These are phyloP conservation scores for Mortierella antarctica DNA, from an alignment of 192 early-diverging fungal genomes.

Conservation along the genomic window DNA sequence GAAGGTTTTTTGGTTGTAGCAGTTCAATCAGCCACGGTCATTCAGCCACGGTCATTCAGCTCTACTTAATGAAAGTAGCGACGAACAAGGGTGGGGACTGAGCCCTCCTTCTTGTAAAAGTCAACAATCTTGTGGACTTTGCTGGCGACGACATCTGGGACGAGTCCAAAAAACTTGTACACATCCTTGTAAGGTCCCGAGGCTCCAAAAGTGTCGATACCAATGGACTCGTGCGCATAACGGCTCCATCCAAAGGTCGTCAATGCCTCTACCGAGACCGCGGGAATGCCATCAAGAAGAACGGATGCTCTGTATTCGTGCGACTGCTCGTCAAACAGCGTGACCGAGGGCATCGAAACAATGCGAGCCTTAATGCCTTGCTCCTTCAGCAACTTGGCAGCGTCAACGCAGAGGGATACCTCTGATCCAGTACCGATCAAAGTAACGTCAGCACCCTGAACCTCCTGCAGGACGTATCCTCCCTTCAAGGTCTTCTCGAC, in stretches of 20 bases:
- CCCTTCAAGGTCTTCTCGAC: constrained; percentile 86
- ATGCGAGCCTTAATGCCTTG: constrained; percentile 76
- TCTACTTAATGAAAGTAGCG: constrained; percentile 47
- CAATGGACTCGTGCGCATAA: constrained; percentile 89
- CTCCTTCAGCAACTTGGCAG: constrained; percentile 78
- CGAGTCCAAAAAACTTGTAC: constrained; percentile 90
- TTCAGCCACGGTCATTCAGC: neutral
- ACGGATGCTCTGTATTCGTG: constrained; percentile 85
- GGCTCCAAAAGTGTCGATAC: constrained; percentile 90
- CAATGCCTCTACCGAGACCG: constrained; percentile 91
- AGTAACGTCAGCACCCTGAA: constrained; percentile 69
- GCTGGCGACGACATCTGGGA: constrained; percentile 73
- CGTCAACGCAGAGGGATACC: constrained; percentile 86
- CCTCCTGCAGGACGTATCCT: constrained; percentile 84
- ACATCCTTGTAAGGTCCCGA: constrained; percentile 85
- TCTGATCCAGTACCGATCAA: constrained; percentile 94
- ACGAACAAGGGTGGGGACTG: constrained; percentile 54
- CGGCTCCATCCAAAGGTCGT: constrained; percentile 91
- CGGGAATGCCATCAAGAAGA: constrained; percentile 82
- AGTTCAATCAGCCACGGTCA: neutral
- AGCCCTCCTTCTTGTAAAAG: constrained; percentile 74
- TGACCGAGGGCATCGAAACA: constrained; percentile 94
- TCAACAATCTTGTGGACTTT: constrained; percentile 86
- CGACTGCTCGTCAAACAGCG: constrained; percentile 88
- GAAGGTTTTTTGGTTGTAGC: neutral